phyloP scores from a whole-genome alignment of 2,329 filamentous ascomycete genomes.

The Cercospora canescens region DNA sequence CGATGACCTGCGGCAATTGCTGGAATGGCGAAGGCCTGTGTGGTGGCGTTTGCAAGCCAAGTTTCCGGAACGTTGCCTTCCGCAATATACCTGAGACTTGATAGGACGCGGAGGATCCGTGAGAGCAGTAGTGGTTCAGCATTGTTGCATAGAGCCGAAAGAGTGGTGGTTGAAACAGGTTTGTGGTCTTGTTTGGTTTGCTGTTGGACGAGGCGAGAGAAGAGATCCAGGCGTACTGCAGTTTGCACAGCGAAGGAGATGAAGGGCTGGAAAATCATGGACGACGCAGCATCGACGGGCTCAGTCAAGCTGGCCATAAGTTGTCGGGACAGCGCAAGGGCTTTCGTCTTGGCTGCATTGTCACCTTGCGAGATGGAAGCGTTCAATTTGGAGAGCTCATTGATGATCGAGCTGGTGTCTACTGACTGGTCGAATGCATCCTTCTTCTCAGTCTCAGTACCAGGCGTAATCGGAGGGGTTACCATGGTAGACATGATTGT shows the following conservation, averaged over 20 bases:
- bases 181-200: neutral
- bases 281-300: conserved; percentile 5
- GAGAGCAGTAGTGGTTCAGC: neutral
- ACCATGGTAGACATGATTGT: neutral
- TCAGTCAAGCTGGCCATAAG: conserved; percentile 7
- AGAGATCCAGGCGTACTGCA: conserved; percentile 9
- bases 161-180: neutral
- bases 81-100: neutral
- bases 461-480: neutral
- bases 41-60: neutral
- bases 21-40: neutral
- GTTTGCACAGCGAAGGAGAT: conserved; percentile 6
- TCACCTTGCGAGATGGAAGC: conserved; percentile 2
- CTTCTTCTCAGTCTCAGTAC: neutral
- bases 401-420: neutral
- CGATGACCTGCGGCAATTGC: neutral
- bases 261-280: conserved; percentile 8
- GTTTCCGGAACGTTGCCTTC: neutral
- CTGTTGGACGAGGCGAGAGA: neutral
- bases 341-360: neutral
- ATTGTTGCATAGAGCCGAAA: neutral
- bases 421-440: neutral
- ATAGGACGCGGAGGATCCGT: neutral
- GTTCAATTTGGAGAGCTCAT: neutral
- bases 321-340: conserved; percentile 1